Percentiles rank a stretch among this genome's conserved stretches.
Evolutionary conservation across 2,329 filamentous ascomycete species (phyloP).

Genomic region (Chaetothyriales sp.): DNA sequence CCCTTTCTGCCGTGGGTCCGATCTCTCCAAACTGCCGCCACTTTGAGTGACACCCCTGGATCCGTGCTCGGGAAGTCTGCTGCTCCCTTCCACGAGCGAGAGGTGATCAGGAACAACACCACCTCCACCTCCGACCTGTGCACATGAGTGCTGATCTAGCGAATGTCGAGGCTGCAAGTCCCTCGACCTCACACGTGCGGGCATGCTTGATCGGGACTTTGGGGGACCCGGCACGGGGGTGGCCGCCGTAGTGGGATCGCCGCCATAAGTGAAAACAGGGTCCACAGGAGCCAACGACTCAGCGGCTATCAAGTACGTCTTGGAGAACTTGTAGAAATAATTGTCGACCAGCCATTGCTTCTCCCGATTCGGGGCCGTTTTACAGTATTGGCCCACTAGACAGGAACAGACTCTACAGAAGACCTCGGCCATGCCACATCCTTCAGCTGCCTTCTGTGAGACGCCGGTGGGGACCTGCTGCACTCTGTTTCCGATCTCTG

Average conservation of each 20-base stretch:
- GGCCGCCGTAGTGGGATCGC: neutral
- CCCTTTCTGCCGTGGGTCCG: neutral
- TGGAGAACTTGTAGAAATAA: slow-evolving; percentile 17
- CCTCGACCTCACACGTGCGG: slow-evolving; percentile 1
- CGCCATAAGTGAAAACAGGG: slow-evolving; percentile 8
- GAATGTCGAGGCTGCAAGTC: neutral
- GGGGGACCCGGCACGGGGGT: neutral
- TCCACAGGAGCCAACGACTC: slow-evolving; percentile 8
- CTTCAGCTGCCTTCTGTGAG: slow-evolving; percentile 9
- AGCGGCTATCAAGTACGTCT: slow-evolving; percentile 12
- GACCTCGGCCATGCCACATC: slow-evolving; percentile 16
- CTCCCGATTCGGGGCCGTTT: slow-evolving; percentile 7
- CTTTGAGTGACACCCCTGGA: neutral
- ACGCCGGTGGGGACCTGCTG: slow-evolving; percentile 13
- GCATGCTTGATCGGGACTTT: slow-evolving; percentile 3
- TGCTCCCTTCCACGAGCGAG: neutral
- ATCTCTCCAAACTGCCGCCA: neutral
- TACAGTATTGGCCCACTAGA: slow-evolving; percentile 16
- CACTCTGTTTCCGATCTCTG: slow-evolving; percentile 10
- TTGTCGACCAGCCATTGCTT: slow-evolving; percentile 11
- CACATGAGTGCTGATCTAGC: neutral
- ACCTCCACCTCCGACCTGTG: too few relatives aligned
- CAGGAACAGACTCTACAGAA: slow-evolving; percentile 15
- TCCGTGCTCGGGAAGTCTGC: neutral
- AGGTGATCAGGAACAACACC: neutral